These are phyloP conservation scores for Aspergillus sp. DNA, from an alignment of 2,329 filamentous ascomycete genomes.

Conservation along the genomic window DNA sequence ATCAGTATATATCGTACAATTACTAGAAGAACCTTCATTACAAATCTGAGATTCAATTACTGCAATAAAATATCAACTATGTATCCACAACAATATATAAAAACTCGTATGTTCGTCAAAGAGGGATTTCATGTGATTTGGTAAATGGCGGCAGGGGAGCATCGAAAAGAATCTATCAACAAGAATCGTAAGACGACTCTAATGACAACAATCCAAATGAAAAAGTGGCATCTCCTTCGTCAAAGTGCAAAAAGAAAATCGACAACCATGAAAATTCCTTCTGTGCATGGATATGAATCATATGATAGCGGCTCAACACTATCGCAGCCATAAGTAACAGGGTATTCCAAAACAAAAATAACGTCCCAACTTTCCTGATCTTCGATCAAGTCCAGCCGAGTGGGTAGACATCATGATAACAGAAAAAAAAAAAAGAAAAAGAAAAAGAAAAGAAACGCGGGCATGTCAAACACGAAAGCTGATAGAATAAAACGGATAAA, in stretches of 20 bases:
- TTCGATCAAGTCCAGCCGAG: too few relatives aligned
- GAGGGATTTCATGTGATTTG: slow-evolving; percentile 9
- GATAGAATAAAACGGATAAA: slow-evolving; percentile 4
- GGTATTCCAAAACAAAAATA: slow-evolving; percentile 14
- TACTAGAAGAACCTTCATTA: too few relatives aligned
- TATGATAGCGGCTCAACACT: slow-evolving; percentile 1
- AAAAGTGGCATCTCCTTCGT: not conserved
- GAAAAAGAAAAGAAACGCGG: not conserved
- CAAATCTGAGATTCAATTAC: not conserved
- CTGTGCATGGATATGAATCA: not conserved
- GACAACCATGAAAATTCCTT: not conserved
- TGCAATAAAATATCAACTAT: not conserved
- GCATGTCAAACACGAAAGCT: not conserved
- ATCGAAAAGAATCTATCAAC: not conserved
- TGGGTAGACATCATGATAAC: not conserved
- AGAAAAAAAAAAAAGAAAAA: not conserved
- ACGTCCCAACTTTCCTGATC: not conserved
- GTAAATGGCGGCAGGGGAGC: not conserved
- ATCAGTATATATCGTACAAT: too few relatives aligned
- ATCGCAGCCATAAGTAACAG: slow-evolving; percentile 7
- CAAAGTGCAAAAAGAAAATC: not conserved
- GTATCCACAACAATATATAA: slow-evolving; percentile 1
- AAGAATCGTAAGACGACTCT: not conserved
- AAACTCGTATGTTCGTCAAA: slow-evolving; percentile 15
- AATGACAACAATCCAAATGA: not conserved